phyloP scores from a whole-genome alignment of 305 asterid species.

The Andrographis paniculata region DNA sequence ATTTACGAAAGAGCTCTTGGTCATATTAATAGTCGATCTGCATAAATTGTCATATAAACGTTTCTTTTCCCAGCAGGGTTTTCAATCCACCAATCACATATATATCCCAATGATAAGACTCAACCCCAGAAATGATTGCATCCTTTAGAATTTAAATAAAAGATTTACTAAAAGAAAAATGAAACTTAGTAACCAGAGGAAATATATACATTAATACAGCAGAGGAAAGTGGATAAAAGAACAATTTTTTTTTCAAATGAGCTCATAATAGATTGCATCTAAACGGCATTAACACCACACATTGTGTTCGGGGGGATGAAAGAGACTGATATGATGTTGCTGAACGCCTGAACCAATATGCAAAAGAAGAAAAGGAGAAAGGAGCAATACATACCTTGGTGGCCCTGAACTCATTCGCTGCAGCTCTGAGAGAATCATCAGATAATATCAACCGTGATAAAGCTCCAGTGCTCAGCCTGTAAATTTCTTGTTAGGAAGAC shows the following conservation, averaged over 20 bases:
- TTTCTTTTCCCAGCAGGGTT: not conserved
- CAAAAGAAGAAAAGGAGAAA: constrained; percentile 1
- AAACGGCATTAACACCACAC: not conserved
- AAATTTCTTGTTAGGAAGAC: constrained; percentile 18
- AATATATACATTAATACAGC: not conserved
- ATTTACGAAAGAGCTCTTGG: not conserved
- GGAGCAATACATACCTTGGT: constrained; percentile 45
- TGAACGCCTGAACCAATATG: constrained; percentile 3
- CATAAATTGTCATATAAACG: not conserved
- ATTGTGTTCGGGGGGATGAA: not conserved
- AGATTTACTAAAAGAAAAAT: not conserved
- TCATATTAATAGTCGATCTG: too few species aligned
- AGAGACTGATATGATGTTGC: not conserved
- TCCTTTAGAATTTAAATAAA: too few species aligned
- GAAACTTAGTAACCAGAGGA: not conserved
- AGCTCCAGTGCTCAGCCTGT: constrained; percentile 87
- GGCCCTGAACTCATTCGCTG: constrained; percentile 68
- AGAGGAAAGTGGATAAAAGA: too few species aligned
- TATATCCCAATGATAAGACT: not conserved
- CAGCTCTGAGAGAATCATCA: constrained; percentile 75
- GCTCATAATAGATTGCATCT: too few species aligned
- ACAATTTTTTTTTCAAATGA: too few species aligned
- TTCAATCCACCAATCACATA: not conserved
- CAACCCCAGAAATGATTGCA: not conserved
- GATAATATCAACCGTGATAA: constrained; percentile 79